Conservation (phyloP, 768 basidiomycete species). For the Naganishia onofrii region DNA sequence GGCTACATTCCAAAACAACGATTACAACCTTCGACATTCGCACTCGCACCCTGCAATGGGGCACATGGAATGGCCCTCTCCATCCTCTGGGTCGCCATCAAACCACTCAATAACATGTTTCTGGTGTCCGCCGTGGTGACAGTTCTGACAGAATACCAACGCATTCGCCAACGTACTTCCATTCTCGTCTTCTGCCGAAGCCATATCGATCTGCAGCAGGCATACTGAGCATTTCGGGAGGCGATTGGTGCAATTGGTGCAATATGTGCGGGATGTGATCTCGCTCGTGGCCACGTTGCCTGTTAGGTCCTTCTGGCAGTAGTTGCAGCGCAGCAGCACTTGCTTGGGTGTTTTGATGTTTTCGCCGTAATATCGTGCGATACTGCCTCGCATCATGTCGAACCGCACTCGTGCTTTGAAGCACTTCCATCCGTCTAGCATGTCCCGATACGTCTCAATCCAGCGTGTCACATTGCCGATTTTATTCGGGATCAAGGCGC, state of each 20-base stretch:
- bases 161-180: constrained; percentile 17
- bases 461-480: constrained; percentile 39
- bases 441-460: constrained; percentile 45
- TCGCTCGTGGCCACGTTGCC: constrained; percentile 8
- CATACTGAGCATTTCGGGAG: constrained; percentile 30
- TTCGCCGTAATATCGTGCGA: constrained; percentile 34
- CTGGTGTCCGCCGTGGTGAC: constrained; percentile 42
- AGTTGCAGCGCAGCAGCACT: constrained; percentile 37
- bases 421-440: constrained; percentile 47
- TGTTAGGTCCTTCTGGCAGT: constrained; percentile 32
- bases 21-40: constrained; percentile 36
- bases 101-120: constrained; percentile 51
- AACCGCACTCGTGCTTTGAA: constrained; percentile 41
- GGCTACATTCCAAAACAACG: background rate
- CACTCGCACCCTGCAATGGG: constrained; percentile 49
- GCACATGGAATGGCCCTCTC: constrained; percentile 40
- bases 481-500: constrained; percentile 34
- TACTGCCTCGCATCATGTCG: constrained; percentile 38
- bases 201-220: constrained; percentile 29
- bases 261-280: constrained; percentile 10
- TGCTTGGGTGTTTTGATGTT: constrained; percentile 30
- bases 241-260: constrained; percentile 30
- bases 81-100: constrained; percentile 43
- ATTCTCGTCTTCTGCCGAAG: constrained; percentile 14
- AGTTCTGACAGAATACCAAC: constrained; percentile 32